Percentiles rank a stretch among this genome's conserved stretches.
phyloP scores from a whole-genome alignment of 306 rosid genomes.

The Mimosa pudica region DNA sequence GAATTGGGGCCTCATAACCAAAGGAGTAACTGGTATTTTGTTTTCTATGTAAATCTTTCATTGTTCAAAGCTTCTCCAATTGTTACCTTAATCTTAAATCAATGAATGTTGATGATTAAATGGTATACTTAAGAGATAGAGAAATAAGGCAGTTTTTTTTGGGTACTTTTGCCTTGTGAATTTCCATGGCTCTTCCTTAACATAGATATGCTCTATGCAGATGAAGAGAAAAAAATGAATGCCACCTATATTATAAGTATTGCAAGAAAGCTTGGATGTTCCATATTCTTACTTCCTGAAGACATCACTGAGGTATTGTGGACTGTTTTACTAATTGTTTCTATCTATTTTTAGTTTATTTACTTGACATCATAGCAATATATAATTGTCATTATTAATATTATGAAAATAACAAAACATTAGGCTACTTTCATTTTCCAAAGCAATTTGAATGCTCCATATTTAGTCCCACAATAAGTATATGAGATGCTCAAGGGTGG shows the following conservation, averaged over 20 bases:
- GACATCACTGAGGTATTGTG: conserved; percentile 87
- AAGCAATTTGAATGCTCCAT: neutral
- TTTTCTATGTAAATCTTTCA: conserved; percentile 2
- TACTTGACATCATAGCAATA: neutral
- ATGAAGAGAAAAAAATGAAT: conserved; percentile 91
- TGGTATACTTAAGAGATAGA: neutral
- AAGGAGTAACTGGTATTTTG: conserved; percentile 77
- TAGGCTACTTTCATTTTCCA: neutral
- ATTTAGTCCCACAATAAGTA: too few relatives aligned
- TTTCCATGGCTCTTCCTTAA: neutral
- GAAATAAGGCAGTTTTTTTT: neutral
- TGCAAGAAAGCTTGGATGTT: conserved; percentile 98
- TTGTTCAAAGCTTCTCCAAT: neutral
- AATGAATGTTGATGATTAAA: neutral
- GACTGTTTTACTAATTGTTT: conserved; percentile 4
- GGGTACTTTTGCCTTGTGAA: neutral
- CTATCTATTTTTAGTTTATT: neutral
- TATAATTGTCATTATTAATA: neutral
- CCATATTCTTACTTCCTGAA: conserved; percentile 95
- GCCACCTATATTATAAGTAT: conserved; percentile 97
- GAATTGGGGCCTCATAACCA: conserved; percentile 93
- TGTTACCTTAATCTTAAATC: neutral
- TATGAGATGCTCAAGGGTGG: too few relatives aligned
- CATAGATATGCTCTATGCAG: conserved; percentile 43
- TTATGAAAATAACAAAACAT: neutral